Evolutionary conservation across 2,329 filamentous ascomycete species (phyloP), one percentile per base, ranked within the genome.

Genomic region (Chrysoporthe puriensis): DNA sequence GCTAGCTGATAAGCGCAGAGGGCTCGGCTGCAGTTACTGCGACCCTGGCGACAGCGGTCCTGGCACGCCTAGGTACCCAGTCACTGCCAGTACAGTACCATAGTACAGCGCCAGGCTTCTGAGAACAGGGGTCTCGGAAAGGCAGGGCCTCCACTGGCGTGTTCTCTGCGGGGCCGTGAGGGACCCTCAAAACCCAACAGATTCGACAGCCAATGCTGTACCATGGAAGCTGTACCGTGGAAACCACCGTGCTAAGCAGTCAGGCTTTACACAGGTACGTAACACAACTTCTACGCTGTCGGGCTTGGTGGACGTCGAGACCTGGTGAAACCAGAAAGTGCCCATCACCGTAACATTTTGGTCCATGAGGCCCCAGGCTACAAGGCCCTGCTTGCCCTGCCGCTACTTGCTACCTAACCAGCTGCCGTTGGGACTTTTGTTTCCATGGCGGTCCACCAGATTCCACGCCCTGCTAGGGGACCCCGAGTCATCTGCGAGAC

Each of bases 391-490:
- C 48, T 26, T 52, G 48, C 48, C 9, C 26, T 26, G 26, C 26
- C 26, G 26, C 26, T 26, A 26, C 26, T 26, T 32, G 26, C 4
- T 9, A 54, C 21, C 50, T 4, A 61, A 9, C 8, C 4, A 34
- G 13, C 48, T 52, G 48, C 48, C 50, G 50, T 54, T 54, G 26
- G 50, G 5, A 32, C 26, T 34, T 11, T 32, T 13, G 63, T 32
- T 67, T 64, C 61, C 44, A 62, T 40, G 21, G 43, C 42, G 14
- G 43, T 65, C 50, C 14, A 66, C 43, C 7, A 66, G 70, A 44
- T 63, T 66, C 64, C 21, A 50, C 46, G 34, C 34, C 32, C 11
- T 32, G 26, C 50, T 54, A 16, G 46, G 46, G 46, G 18, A n/a
- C n/a, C 46, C 48, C 48, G 21, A 34, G 32, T n/a, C 13, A 14